phyloP scores from a whole-genome alignment of 1,284 basidiomycete species.

The Moesziomyces parantarcticus region DNA sequence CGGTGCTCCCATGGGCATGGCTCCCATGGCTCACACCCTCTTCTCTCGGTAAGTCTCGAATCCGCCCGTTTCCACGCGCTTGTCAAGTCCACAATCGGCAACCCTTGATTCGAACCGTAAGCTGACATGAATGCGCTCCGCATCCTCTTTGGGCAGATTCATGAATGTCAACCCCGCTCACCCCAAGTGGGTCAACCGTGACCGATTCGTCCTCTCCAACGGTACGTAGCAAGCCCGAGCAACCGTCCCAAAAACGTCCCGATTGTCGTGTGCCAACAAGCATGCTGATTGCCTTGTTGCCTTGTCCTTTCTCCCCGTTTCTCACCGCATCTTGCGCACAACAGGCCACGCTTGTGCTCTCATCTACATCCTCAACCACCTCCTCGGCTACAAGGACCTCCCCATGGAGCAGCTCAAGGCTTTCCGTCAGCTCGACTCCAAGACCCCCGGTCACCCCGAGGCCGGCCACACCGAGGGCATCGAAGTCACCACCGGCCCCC shows the following conservation, averaged over 20 bases:
- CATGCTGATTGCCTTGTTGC: conserved; percentile 1
- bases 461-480: conserved; percentile 83
- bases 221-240: conserved; percentile 27
- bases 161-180: conserved; percentile 86
- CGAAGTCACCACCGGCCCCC: conserved; percentile 94
- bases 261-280: background rate
- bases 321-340: background rate
- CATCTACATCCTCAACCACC: conserved; percentile 84
- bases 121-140: conserved; percentile 7
- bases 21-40: conserved; percentile 86
- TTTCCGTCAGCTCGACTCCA: conserved; percentile 78
- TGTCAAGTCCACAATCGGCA: too few relatives aligned
- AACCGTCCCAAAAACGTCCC: too few relatives aligned
- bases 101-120: background rate
- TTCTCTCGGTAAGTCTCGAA: conserved; percentile 70
- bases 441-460: conserved; percentile 82
- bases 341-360: conserved; percentile 69
- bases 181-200: conserved; percentile 78
- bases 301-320: background rate
- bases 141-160: conserved; percentile 72
- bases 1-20: conserved; percentile 76
- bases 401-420: conserved; percentile 82
- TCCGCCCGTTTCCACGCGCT: too few relatives aligned
- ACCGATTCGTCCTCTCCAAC: conserved; percentile 77
- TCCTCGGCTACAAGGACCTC: conserved; percentile 81